Base-by-base conservation (phyloP, 176 grass and related monocot species). In the Otatea glauca region DNA sequence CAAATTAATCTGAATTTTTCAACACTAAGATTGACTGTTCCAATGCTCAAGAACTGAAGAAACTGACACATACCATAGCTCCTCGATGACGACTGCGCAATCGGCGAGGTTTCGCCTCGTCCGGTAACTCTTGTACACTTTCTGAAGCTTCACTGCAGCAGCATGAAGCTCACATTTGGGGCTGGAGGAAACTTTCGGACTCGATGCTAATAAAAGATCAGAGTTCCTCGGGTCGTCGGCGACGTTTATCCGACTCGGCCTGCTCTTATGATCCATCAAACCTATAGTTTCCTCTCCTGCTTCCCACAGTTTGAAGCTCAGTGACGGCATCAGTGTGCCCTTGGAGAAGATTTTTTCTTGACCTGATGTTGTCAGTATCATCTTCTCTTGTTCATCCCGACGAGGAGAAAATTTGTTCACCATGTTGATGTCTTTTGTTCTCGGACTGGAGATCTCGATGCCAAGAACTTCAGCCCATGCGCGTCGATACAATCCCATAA, bases 51-150 rank as follows among this genome's bases (percentile, higher is more conserved):
- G 49, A 48, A 12, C 5, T 23, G 38, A 68, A 83, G 43, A 79
- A 45, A 60, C n/a, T 13, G 72, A 69, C n/a, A 74, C 80, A 20
- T 78, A 96, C 93, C 97, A 99, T 65, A 99, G 89, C 92, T 99
- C 97, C 83, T 99, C 97, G n/a, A 89, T 62, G 27, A 99, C 88
- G 16, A 97, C 94, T 18, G 94, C 94, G 25, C 94, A 97, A 41
- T 97, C 94, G 7, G 94, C 94, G 17, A 97, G 92, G 77, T 90
- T 94, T 78, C 94, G 78, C 80, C 94, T 71, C 27, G 94, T 94
- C 34, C 94, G 74, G 79, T 97, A 94, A 69, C 94, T 94, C 87
- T 97, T 97, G 91, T 97, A 97, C 60, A 97, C 91, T 73, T 94
- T 97, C 87, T 97, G 94, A 8, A 97, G 77, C 71, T 92, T 97